These are phyloP conservation scores for Corylus americana DNA, from an alignment of 306 rosid genomes.

Conservation along the genomic window DNA sequence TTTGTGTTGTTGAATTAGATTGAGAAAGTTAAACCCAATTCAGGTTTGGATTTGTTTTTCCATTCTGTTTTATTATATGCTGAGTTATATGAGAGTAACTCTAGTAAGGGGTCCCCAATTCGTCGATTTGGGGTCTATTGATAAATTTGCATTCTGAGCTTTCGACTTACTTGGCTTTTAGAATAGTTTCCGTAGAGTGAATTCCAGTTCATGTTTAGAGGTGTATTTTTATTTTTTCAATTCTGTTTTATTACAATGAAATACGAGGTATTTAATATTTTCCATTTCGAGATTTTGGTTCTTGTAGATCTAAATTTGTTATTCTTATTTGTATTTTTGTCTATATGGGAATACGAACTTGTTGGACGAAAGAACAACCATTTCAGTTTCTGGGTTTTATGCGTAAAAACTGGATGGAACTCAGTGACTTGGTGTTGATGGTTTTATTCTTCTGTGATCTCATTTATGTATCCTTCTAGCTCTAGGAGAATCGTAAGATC, in stretches of 20 bases:
- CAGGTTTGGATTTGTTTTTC: slow-evolving; percentile 17
- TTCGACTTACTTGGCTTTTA: background rate
- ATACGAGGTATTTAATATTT: background rate
- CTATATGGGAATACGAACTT: background rate
- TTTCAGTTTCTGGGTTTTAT: slow-evolving; percentile 6
- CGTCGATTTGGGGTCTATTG: slow-evolving; percentile 12
- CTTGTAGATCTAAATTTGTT: background rate
- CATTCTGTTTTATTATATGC: slow-evolving; percentile 13
- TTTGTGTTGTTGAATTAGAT: slow-evolving; percentile 3
- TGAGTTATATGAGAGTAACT: background rate
- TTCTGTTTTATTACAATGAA: slow-evolving; percentile 1
- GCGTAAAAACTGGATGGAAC: background rate
- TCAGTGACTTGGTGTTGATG: background rate
- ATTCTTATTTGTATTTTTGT: background rate
- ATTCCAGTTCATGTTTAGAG: background rate
- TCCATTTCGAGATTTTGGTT: background rate
- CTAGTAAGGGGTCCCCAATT: background rate
- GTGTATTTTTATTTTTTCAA: background rate
- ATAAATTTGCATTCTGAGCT: background rate
- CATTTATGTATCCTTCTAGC: background rate
- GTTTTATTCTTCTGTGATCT: background rate
- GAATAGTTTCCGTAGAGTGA: background rate
- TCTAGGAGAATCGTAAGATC: background rate
- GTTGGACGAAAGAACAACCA: background rate
- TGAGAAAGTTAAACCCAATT: slow-evolving; percentile 7